A percentile compares a stretch with the other conserved stretches of the same genome.
These are phyloP conservation scores for Karstenula rhodostoma DNA, from an alignment of 2,329 filamentous ascomycete species.

Conservation along the genomic window DNA sequence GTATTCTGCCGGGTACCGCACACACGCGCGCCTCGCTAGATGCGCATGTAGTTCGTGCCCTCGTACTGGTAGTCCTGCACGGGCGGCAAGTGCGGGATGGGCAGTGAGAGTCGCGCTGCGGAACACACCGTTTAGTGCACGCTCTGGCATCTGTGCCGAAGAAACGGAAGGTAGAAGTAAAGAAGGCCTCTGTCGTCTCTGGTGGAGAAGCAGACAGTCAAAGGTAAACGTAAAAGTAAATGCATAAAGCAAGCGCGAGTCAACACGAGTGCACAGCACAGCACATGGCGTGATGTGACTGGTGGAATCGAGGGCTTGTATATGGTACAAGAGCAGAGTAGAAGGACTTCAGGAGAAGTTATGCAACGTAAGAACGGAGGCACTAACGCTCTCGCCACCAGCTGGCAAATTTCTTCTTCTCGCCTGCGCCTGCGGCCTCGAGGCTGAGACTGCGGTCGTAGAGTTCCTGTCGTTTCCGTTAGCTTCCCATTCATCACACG, in stretches of 20 bases:
- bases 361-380: slow-evolving; percentile 23
- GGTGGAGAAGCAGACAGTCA: background rate
- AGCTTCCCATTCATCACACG: background rate
- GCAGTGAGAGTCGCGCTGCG: slow-evolving; percentile 36
- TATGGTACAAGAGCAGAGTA: background rate
- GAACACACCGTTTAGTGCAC: slow-evolving; percentile 33
- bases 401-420: slow-evolving; percentile 52
- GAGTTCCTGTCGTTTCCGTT: slow-evolving; percentile 57
- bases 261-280: background rate
- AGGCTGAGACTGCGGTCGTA: slow-evolving; percentile 66
- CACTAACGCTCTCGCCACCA: slow-evolving; percentile 58
- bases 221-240: background rate
- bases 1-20: too few relatives aligned
- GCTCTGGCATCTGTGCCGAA: too few relatives aligned
- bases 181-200: slow-evolving; percentile 6
- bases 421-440: slow-evolving; percentile 58
- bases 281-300: background rate
- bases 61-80: slow-evolving; percentile 37
- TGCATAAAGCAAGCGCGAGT: background rate
- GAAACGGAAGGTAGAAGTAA: too few relatives aligned
- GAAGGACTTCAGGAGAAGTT: background rate
- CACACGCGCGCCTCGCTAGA: slow-evolving; percentile 16
- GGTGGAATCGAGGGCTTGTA: background rate
- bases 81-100: slow-evolving; percentile 35
- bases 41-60: slow-evolving; percentile 35